phyloP scores from a whole-genome alignment of 208 protist genomes.

The Wallacemonas sp. region DNA sequence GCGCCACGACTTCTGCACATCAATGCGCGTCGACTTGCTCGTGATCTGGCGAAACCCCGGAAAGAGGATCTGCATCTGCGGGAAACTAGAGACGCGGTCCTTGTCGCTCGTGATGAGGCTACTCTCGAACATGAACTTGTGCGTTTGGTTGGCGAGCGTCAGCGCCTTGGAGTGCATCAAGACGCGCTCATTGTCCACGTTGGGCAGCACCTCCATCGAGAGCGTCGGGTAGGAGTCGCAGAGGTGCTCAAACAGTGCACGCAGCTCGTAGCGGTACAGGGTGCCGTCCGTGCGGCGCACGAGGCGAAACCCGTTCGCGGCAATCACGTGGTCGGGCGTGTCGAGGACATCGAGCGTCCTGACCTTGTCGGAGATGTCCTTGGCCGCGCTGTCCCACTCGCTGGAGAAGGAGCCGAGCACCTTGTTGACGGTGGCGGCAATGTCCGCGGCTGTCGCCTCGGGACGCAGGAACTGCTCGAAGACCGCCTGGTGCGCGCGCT shows the following conservation, averaged over 20 bases:
- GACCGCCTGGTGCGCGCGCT: constrained; percentile 52
- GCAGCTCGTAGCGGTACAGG: constrained; percentile 51
- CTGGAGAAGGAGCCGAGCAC: constrained; percentile 27
- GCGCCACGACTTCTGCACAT: constrained; percentile 25
- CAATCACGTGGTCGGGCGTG: constrained; percentile 36
- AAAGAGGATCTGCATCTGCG: constrained; percentile 76
- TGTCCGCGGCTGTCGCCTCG: constrained; percentile 22
- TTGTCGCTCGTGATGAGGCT: constrained; percentile 60
- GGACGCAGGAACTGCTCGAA: constrained; percentile 38
- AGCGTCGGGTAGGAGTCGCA: constrained; percentile 53
- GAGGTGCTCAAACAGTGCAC: constrained; percentile 53
- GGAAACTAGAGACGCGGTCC: constrained; percentile 59
- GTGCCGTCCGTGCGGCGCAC: constrained; percentile 35
- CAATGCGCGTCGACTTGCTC: constrained; percentile 19
- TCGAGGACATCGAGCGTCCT: constrained; percentile 62
- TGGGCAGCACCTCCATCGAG: constrained; percentile 81
- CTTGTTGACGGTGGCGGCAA: constrained; percentile 30
- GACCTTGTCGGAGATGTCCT: not conserved
- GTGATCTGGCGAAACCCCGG: constrained; percentile 65
- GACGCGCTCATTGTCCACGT: constrained; percentile 82
- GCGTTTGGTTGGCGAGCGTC: constrained; percentile 29
- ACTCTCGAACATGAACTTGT: constrained; percentile 58
- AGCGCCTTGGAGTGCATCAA: constrained; percentile 53
- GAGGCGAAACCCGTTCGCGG: constrained; percentile 61
- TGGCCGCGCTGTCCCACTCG: constrained; percentile 24